A percentile compares a stretch with the other conserved stretches of the same genome.
phyloP scores from a whole-genome alignment of 768 basidiomycete species.

The Hemileccinum impolitum region DNA sequence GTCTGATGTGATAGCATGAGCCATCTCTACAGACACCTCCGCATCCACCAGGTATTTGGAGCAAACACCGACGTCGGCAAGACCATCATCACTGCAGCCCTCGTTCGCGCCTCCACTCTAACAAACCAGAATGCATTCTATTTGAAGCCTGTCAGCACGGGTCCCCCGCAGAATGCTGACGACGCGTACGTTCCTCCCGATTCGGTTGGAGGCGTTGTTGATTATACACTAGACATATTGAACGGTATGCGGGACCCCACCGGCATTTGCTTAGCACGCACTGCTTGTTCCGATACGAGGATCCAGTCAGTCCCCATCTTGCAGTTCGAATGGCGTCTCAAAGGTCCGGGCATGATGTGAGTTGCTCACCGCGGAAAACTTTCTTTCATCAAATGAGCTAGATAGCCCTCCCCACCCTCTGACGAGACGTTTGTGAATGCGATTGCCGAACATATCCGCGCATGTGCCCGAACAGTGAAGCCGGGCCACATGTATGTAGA shows the following conservation, averaged over 20 bases:
- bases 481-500: conserved; percentile 76
- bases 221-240: conserved; percentile 55
- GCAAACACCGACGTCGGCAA: conserved; percentile 97
- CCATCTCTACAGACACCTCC: conserved; percentile 79
- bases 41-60: conserved; percentile 89
- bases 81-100: conserved; percentile 83
- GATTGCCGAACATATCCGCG: conserved; percentile 58
- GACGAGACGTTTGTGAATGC: conserved; percentile 65
- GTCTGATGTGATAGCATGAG: conserved; percentile 49
- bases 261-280: conserved; percentile 48
- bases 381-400: conserved; percentile 1
- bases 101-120: conserved; percentile 73
- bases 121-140: conserved; percentile 56
- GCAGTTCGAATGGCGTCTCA: conserved; percentile 57
- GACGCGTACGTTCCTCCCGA: conserved; percentile 57
- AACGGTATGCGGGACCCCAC: conserved; percentile 44
- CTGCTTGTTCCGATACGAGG: conserved; percentile 80
- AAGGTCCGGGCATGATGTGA: conserved; percentile 31
- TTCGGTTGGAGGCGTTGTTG: background rate
- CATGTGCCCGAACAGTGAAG: conserved; percentile 39
- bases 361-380: background rate
- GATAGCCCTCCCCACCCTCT: conserved; percentile 42
- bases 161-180: conserved; percentile 76
- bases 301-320: conserved; percentile 92
- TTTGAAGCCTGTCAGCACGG: conserved; percentile 92